Evolutionary conservation across 2,329 filamentous ascomycete species (phyloP).

Genomic region (Chaetomium olivaceum): DNA sequence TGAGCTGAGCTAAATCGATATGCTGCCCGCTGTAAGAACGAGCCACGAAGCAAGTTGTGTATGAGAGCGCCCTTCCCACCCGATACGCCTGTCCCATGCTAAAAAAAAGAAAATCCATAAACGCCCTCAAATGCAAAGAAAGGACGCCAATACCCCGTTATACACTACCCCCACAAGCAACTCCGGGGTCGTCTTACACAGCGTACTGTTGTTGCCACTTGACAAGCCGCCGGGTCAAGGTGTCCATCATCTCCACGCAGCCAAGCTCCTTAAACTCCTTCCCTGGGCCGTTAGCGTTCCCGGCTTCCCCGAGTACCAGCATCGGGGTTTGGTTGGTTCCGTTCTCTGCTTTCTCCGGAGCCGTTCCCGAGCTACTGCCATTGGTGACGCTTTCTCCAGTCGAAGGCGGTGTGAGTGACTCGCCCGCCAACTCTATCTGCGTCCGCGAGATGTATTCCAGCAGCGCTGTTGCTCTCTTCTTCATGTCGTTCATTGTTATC

Average conservation of each 20-base stretch:
- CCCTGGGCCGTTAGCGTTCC: slow-evolving; percentile 28
- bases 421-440: slow-evolving; percentile 80
- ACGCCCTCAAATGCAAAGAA: slow-evolving; percentile 18
- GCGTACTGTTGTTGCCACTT: slow-evolving; percentile 79
- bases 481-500: slow-evolving; percentile 85
- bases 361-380: slow-evolving; percentile 10
- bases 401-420: slow-evolving; percentile 47
- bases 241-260: slow-evolving; percentile 89
- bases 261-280: slow-evolving; percentile 73
- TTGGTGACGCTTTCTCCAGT: slow-evolving; percentile 22
- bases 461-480: slow-evolving; percentile 78
- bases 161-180: not conserved
- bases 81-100: not conserved
- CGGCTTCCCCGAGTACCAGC: slow-evolving; percentile 23
- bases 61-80: slow-evolving; percentile 28
- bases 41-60: slow-evolving; percentile 2
- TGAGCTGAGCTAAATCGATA: not conserved
- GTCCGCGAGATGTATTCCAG: slow-evolving; percentile 88
- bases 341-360: slow-evolving; percentile 6
- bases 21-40: not conserved
- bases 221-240: slow-evolving; percentile 74
- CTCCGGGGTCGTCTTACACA: slow-evolving; percentile 19
- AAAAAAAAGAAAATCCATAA: not conserved
- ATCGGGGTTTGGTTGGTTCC: slow-evolving; percentile 35
- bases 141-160: not conserved